A percentile compares a stretch with the other conserved stretches of the same genome.
These are phyloP conservation scores for Gaeumannomyces tritici DNA, from an alignment of 2,329 filamentous ascomycete species.

Conservation along the genomic window DNA sequence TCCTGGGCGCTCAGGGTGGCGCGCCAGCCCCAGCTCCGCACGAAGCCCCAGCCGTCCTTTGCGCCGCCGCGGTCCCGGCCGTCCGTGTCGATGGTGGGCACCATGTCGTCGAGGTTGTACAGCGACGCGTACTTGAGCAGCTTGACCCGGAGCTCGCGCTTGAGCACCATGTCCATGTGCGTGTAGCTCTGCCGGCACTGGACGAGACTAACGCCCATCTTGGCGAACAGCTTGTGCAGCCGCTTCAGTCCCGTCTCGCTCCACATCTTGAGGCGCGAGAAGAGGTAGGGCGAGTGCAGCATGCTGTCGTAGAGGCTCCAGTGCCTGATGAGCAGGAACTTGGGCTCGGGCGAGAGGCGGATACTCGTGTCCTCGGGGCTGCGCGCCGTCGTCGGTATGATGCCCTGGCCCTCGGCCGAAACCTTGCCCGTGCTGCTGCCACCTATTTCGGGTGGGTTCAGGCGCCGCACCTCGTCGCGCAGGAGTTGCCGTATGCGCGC, in stretches of 20 bases:
- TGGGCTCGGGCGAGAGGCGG: slow-evolving; percentile 83
- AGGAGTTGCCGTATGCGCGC: slow-evolving; percentile 77
- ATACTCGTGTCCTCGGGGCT: slow-evolving; percentile 90
- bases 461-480: slow-evolving; percentile 83
- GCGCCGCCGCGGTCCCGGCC: slow-evolving; percentile 59
- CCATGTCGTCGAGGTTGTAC: slow-evolving; percentile 89
- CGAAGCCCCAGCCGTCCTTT: slow-evolving; percentile 94
- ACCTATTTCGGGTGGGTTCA: slow-evolving; percentile 67
- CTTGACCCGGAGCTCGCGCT: slow-evolving; percentile 69
- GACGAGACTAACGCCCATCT: slow-evolving; percentile 91
- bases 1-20: slow-evolving; percentile 89
- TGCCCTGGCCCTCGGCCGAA: slow-evolving; percentile 59
- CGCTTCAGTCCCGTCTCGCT: slow-evolving; percentile 80
- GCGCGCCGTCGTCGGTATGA: slow-evolving; percentile 80
- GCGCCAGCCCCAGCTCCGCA: slow-evolving; percentile 95
- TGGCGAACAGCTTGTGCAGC: slow-evolving; percentile 87
- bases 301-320: slow-evolving; percentile 99
- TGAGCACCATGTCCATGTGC: slow-evolving; percentile 97
- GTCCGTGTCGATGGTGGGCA: slow-evolving; percentile 67
- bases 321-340: slow-evolving; percentile 84
- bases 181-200: slow-evolving; percentile 95
- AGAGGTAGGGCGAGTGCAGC: slow-evolving; percentile 92
- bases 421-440: slow-evolving; percentile 45
- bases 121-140: slow-evolving; percentile 85
- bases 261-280: slow-evolving; percentile 88